Evolutionary conservation across 2,329 filamentous ascomycete species (phyloP).

Genomic region (Fusarium sp.): DNA sequence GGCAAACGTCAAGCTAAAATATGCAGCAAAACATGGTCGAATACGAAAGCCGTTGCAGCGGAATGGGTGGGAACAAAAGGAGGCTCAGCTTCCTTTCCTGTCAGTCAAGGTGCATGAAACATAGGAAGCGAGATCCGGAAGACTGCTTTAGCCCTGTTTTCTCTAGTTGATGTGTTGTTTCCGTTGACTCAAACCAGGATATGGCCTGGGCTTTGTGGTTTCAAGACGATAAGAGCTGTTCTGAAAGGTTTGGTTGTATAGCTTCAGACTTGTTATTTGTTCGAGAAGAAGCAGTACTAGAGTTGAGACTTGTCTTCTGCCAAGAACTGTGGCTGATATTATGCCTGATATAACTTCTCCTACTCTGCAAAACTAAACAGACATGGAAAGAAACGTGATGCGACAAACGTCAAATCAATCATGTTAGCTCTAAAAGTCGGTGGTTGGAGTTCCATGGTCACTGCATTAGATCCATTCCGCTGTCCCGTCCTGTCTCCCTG

Average conservation of each 20-base stretch:
- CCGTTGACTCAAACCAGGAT: conserved; percentile 28
- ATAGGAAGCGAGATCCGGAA: conserved; percentile 20
- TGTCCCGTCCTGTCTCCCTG: conserved; percentile 11
- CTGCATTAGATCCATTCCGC: neutral
- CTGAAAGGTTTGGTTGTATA: conserved; percentile 6
- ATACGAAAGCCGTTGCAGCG: conserved; percentile 40
- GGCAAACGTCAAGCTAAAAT: neutral
- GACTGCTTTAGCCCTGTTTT: conserved; percentile 10
- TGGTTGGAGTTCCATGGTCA: conserved; percentile 25
- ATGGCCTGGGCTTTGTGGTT: conserved; percentile 38
- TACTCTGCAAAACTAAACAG: neutral
- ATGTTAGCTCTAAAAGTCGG: conserved; percentile 27
- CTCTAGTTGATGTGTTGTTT: conserved; percentile 24
- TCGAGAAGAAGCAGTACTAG: neutral
- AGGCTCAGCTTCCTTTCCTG: conserved; percentile 20
- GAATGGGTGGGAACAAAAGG: conserved; percentile 31
- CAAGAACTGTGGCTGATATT: neutral
- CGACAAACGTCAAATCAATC: conserved; percentile 7
- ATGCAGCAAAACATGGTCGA: conserved; percentile 16
- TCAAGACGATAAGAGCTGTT: conserved; percentile 4
- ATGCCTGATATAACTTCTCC: neutral
- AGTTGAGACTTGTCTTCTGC: neutral
- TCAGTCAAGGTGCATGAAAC: conserved; percentile 23
- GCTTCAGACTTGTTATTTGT: neutral
- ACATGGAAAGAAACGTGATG: conserved; percentile 11